Conservation (phyloP, 805 yeast genomes). For the Nakazawaea wyomingensis region DNA sequence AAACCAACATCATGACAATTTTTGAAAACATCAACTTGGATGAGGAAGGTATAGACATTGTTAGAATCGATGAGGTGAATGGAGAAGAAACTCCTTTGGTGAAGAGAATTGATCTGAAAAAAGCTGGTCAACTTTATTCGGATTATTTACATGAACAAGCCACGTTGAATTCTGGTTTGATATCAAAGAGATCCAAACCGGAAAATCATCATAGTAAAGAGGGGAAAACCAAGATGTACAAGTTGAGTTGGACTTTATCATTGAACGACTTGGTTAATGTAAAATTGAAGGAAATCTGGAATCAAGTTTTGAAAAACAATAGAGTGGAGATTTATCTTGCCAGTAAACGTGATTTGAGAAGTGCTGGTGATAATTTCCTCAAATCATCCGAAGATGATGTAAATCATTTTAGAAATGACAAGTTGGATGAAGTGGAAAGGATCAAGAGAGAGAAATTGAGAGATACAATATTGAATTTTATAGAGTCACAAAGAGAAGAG, state of each 20-base stretch:
- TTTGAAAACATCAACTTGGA: background rate
- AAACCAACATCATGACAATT: background rate
- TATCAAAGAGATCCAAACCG: background rate
- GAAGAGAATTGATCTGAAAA: constrained; percentile 4
- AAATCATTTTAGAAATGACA: background rate
- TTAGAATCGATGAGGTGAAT: background rate
- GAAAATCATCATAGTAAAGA: background rate
- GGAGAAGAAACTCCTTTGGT: constrained; percentile 1
- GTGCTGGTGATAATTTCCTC: constrained; percentile 2
- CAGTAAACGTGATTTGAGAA: background rate
- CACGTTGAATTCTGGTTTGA: constrained; percentile 5
- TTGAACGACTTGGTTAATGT: constrained; percentile 11
- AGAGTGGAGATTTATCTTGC: constrained; percentile 8
- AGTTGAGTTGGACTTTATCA: constrained; percentile 10
- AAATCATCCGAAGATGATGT: background rate
- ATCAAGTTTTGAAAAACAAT: background rate
- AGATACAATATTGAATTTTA: background rate
- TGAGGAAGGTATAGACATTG: constrained; percentile 9
- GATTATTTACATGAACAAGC: constrained; percentile 9
- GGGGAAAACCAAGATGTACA: constrained; percentile 1
- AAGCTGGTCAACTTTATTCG: constrained; percentile 6
- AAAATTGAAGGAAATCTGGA: constrained; percentile 9
- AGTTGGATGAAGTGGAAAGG: constrained; percentile 3
- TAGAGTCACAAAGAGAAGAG: background rate
- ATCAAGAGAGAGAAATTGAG: constrained; percentile 10